These are phyloP conservation scores for Leishmania major DNA, from an alignment of 208 protist genomes.

Conservation along the genomic window DNA sequence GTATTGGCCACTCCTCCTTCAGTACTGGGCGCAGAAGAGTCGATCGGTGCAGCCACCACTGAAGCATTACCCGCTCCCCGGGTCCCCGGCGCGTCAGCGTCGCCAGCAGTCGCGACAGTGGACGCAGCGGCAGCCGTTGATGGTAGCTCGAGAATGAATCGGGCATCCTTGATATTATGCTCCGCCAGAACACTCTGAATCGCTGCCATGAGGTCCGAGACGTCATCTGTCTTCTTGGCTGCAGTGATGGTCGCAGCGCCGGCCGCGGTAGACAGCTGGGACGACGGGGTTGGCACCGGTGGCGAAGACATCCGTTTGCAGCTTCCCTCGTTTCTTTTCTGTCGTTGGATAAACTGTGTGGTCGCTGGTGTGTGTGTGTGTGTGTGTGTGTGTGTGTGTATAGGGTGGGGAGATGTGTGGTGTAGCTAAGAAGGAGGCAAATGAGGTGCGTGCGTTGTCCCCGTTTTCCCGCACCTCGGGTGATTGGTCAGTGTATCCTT, in stretches of 20 bases:
- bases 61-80: not conserved
- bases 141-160: conserved; percentile 47
- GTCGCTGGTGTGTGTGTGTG: not conserved
- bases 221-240: conserved; percentile 3
- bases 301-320: not conserved
- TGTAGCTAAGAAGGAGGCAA: not conserved
- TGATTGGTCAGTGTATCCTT: not conserved
- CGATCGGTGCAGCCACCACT: not conserved
- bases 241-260: not conserved
- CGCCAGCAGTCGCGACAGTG: not conserved
- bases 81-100: not conserved
- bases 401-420: not conserved
- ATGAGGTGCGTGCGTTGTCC: not conserved
- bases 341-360: not conserved
- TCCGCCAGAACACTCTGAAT: conserved; percentile 57
- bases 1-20: not conserved
- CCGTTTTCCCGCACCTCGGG: not conserved
- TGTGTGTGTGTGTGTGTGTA: not conserved
- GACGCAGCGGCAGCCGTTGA: not conserved
- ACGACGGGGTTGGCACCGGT: not conserved
- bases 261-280: not conserved
- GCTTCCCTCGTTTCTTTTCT: not conserved
- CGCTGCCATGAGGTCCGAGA: conserved; percentile 36
- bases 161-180: conserved; percentile 49
- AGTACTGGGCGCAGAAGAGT: not conserved